phyloP scores from a whole-genome alignment of 768 basidiomycete species.

The Leucocoprinus sp. region DNA sequence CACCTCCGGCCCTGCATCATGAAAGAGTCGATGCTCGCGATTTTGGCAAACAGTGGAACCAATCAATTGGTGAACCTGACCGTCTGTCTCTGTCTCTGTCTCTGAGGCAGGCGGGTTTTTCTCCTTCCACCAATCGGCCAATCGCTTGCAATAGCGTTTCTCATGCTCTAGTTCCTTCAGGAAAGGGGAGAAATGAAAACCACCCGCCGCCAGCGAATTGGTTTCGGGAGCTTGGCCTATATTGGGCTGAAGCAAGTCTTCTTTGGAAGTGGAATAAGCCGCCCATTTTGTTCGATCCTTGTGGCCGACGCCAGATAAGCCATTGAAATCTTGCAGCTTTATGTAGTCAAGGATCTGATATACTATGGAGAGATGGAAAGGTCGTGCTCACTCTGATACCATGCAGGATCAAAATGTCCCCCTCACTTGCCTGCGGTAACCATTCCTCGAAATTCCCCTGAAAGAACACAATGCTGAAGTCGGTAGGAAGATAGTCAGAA shows the following conservation, averaged over 20 bases:
- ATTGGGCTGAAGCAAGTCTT: background rate
- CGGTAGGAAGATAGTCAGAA: background rate
- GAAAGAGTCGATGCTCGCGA: conserved; percentile 36
- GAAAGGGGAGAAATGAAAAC: conserved; percentile 2
- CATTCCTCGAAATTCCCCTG: conserved; percentile 5
- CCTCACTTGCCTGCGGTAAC: background rate
- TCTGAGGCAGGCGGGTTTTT: background rate
- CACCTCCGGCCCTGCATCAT: conserved; percentile 38
- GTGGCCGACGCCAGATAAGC: conserved; percentile 4
- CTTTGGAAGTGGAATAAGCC: background rate
- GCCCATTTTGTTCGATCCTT: conserved; percentile 3
- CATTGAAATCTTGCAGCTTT: background rate
- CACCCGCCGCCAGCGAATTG: background rate
- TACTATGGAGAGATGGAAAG: background rate
- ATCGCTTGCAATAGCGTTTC: conserved; percentile 7
- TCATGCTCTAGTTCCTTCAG: background rate
- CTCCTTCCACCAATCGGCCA: conserved; percentile 9
- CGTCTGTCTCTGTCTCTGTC: background rate
- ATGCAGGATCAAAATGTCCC: conserved; percentile 4
- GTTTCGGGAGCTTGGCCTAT: background rate
- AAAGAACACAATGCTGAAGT: conserved; percentile 1
- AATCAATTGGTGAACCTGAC: conserved; percentile 1
- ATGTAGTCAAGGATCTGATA: background rate
- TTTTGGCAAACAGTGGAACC: background rate
- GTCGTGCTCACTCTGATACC: background rate